A percentile compares a stretch with the other conserved stretches of the same genome.
Evolutionary conservation across 2,329 filamentous ascomycete genomes (phyloP).

Genomic region (Cladosporium oxysporum): DNA sequence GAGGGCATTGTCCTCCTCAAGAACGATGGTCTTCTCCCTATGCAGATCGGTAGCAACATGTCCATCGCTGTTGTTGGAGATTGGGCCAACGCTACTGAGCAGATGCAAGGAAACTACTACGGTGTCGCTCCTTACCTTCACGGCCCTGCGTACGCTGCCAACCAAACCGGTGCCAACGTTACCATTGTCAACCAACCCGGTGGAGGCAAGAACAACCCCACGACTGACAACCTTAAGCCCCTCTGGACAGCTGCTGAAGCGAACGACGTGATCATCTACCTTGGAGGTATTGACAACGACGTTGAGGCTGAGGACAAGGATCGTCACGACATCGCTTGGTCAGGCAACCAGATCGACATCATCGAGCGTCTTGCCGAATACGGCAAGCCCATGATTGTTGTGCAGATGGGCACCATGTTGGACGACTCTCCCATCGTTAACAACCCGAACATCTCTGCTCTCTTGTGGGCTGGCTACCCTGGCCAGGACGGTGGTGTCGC

Average conservation of each 20-base stretch:
- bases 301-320: slow-evolving; percentile 57
- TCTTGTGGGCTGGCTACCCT: slow-evolving; percentile 62
- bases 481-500: slow-evolving; percentile 61
- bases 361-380: slow-evolving; percentile 50
- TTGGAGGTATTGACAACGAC: slow-evolving; percentile 57
- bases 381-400: slow-evolving; percentile 55
- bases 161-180: slow-evolving; percentile 47
- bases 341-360: slow-evolving; percentile 53
- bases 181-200: slow-evolving; percentile 47
- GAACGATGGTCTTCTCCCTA: slow-evolving; percentile 53
- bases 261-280: slow-evolving; percentile 56
- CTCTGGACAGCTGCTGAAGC: slow-evolving; percentile 42
- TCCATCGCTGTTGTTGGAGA: slow-evolving; percentile 59
- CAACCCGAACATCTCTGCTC: slow-evolving; percentile 51
- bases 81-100: slow-evolving; percentile 59
- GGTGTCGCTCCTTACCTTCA: slow-evolving; percentile 59
- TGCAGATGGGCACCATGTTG: slow-evolving; percentile 55
- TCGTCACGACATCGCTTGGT: slow-evolving; percentile 54
- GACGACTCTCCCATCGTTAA: slow-evolving; percentile 54
- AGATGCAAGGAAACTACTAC: slow-evolving; percentile 62
- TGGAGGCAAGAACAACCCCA: slow-evolving; percentile 35
- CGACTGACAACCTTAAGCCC: slow-evolving; percentile 35
- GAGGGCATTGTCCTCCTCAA: slow-evolving; percentile 54
- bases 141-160: slow-evolving; percentile 55
- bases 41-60: slow-evolving; percentile 40